Conservation (phyloP, 208 protist genomes). For the Phytomonas sp. region DNA sequence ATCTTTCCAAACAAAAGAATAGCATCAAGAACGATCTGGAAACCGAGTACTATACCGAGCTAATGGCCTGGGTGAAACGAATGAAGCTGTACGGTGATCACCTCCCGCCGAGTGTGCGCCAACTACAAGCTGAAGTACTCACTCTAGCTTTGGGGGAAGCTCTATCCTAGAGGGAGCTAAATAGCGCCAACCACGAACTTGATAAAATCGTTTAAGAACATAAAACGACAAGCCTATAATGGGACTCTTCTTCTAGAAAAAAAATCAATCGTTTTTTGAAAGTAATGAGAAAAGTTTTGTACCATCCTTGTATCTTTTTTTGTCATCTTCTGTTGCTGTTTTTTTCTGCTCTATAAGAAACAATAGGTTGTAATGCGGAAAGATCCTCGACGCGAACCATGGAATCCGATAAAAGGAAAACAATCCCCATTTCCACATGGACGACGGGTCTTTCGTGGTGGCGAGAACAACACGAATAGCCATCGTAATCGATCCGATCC, state of each 20-base stretch:
- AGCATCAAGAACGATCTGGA: not conserved
- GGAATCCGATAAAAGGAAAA: not conserved
- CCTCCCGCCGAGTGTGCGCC: conserved; percentile 22
- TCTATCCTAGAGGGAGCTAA: conserved; percentile 13
- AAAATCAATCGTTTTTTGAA: no score
- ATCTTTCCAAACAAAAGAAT: conserved; percentile 6
- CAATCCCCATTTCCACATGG: not conserved
- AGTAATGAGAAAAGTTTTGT: not conserved
- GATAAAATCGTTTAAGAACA: not conserved
- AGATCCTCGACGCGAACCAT: not conserved
- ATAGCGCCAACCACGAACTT: not conserved
- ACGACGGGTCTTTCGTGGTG: not conserved
- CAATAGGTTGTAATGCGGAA: not conserved
- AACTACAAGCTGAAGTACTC: conserved; percentile 47
- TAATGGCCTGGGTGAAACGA: conserved; percentile 47
- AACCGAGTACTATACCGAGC: conserved; percentile 14
- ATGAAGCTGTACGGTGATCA: conserved; percentile 55
- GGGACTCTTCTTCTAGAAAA: no score
- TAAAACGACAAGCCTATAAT: not conserved
- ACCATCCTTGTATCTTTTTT: not conserved
- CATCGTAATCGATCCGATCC: not conserved
- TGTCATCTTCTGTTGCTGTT: not conserved
- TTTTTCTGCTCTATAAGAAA: not conserved
- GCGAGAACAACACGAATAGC: not conserved
- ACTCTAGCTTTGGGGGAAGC: conserved; percentile 29